Conservation (phyloP, 2,329 filamentous ascomycete genomes). For the Cladosporium sp. region DNA sequence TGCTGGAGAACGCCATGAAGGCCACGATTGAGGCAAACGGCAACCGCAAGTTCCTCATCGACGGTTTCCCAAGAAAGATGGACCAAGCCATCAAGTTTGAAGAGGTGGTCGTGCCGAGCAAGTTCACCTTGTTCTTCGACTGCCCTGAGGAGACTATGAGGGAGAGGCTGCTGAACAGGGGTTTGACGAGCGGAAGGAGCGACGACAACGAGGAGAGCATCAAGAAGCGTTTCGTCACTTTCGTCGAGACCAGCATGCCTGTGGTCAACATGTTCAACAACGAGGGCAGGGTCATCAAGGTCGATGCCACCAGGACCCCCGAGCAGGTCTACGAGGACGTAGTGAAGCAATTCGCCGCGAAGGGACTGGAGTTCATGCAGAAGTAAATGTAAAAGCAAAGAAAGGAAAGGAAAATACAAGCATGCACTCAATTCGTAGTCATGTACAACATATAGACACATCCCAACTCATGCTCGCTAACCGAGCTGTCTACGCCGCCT, state of each 20-base stretch:
- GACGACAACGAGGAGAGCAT: conserved; percentile 97
- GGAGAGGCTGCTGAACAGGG: conserved; percentile 75
- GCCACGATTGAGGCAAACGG: conserved; percentile 55
- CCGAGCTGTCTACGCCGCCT: no score
- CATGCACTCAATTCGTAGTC: no score
- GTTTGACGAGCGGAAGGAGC: conserved; percentile 83
- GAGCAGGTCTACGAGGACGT: conserved; percentile 61
- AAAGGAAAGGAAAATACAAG: no score
- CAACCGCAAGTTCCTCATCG: conserved; percentile 70
- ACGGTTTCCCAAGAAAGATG: conserved; percentile 92
- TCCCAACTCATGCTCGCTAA: no score
- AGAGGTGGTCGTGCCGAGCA: conserved; percentile 75
- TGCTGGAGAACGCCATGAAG: conserved; percentile 91
- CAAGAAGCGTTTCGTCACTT: conserved; percentile 91
- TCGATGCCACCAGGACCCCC: conserved; percentile 66
- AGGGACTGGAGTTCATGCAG: conserved; percentile 33
- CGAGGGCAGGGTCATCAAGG: conserved; percentile 73
- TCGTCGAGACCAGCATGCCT: conserved; percentile 95
- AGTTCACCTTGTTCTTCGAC: conserved; percentile 90
- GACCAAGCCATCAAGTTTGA: conserved; percentile 96
- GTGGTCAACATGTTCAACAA: conserved; percentile 81
- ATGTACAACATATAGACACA: no score
- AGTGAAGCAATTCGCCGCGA: conserved; percentile 42
- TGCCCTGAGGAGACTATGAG: conserved; percentile 89
- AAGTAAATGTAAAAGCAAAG: no score